These are phyloP conservation scores for Kazachstania psychrophila DNA, from an alignment of 805 yeast species.

Conservation along the genomic window DNA sequence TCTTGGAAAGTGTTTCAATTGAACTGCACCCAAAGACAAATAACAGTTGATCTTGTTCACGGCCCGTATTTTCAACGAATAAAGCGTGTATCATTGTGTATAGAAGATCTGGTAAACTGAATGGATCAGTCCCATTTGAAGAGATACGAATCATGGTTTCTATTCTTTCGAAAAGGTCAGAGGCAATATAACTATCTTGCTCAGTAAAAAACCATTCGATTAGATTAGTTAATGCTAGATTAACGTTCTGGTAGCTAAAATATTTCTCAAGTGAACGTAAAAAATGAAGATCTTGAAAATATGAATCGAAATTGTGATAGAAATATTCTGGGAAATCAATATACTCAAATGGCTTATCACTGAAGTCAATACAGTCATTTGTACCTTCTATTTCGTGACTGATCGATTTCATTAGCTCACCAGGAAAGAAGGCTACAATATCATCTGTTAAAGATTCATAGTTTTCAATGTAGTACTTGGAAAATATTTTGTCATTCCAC, in stretches of 20 bases:
- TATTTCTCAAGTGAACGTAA: conserved; percentile 5
- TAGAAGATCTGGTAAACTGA: conserved; percentile 8
- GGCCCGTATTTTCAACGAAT: not conserved
- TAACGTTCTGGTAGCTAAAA: conserved; percentile 6
- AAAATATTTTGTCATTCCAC: conserved; percentile 2
- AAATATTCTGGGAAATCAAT: conserved; percentile 16
- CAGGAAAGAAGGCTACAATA: too few relatives aligned
- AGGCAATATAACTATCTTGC: not conserved
- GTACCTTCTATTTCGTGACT: too few relatives aligned
- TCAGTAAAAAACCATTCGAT: conserved; percentile 1
- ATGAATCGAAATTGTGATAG: conserved; percentile 11
- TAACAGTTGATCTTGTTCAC: not conserved
- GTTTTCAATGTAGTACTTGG: too few relatives aligned
- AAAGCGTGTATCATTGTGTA: conserved; percentile 1
- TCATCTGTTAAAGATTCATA: too few relatives aligned
- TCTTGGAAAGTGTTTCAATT: not conserved
- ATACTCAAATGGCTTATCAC: not conserved
- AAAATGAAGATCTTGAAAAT: conserved; percentile 7
- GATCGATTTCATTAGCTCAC: too few relatives aligned
- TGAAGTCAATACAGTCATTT: too few relatives aligned
- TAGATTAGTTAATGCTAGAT: not conserved
- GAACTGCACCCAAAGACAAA: not conserved
- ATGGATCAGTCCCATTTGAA: not conserved
- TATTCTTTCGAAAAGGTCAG: not conserved
- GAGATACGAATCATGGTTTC: not conserved